Conservation (phyloP, 768 basidiomycete species). For the Suillus weaverae region DNA sequence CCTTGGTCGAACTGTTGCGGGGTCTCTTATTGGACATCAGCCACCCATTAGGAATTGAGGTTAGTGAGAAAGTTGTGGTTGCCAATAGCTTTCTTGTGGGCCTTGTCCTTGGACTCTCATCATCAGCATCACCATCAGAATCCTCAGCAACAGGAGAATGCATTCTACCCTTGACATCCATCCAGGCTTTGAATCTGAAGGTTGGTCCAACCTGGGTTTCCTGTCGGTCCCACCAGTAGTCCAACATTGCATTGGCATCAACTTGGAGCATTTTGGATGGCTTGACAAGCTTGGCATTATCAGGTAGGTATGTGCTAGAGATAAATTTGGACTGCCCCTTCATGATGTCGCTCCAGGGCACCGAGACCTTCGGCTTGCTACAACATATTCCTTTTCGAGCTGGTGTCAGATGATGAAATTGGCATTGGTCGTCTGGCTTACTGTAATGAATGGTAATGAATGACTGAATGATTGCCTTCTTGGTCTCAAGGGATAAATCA, state of each 20-base stretch:
- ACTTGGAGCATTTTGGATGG: background rate
- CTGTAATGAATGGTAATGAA: background rate
- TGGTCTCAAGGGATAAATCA: background rate
- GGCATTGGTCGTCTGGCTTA: background rate
- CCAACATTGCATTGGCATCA: background rate
- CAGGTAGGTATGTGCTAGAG: background rate
- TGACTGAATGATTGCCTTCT: background rate
- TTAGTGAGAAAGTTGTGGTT: no score
- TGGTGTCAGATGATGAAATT: background rate
- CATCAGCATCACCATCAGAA: background rate
- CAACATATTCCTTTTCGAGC: background rate
- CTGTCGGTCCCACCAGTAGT: background rate
- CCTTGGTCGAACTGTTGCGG: background rate
- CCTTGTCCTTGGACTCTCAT: background rate
- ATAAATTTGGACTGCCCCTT: background rate
- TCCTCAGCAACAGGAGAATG: background rate
- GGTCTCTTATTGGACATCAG: background rate
- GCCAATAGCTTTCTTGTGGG: background rate
- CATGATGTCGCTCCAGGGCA: background rate
- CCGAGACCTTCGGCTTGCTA: background rate
- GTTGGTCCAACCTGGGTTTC: background rate
- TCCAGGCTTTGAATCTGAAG: background rate
- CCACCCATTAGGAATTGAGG: no score
- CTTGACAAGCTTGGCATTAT: background rate
- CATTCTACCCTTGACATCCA: background rate